Conservation (phyloP, 768 basidiomycete genomes). For the Lactarius evosmus region DNA sequence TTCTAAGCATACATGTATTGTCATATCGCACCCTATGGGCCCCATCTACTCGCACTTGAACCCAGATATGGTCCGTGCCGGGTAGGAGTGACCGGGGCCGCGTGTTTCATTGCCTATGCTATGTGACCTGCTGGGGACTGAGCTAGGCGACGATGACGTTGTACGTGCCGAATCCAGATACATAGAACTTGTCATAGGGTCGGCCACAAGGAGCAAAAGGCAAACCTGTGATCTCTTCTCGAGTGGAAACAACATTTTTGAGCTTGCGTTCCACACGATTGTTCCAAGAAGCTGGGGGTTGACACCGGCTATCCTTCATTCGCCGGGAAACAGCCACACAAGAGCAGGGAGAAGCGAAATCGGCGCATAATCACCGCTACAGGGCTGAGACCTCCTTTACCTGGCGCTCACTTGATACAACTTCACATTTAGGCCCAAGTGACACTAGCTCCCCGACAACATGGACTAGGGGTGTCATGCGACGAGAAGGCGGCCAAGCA, state of each 20-base stretch:
- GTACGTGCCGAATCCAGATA: neutral
- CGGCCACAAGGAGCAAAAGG: neutral
- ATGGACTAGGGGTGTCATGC: neutral
- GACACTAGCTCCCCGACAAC: neutral
- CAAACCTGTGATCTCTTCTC: neutral
- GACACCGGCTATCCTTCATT: neutral
- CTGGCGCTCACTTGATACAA: slow-evolving; percentile 4
- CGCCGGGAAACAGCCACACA: neutral
- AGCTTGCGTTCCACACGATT: neutral
- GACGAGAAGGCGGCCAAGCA: neutral
- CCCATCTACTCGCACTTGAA: neutral
- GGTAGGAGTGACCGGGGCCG: neutral
- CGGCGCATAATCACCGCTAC: neutral
- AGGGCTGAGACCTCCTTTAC: neutral
- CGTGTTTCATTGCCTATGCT: too few relatives aligned
- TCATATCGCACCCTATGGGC: neutral
- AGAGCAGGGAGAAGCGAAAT: neutral
- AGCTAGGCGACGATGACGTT: neutral
- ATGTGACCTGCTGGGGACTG: neutral
- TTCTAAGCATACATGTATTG: neutral
- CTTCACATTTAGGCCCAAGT: slow-evolving; percentile 1
- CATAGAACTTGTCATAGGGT: neutral
- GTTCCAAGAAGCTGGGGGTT: neutral
- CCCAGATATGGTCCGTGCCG: neutral
- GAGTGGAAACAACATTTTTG: neutral